Evolutionary conservation across 2,329 filamentous ascomycete species (phyloP).

Genomic region (Triangularia setosa): DNA sequence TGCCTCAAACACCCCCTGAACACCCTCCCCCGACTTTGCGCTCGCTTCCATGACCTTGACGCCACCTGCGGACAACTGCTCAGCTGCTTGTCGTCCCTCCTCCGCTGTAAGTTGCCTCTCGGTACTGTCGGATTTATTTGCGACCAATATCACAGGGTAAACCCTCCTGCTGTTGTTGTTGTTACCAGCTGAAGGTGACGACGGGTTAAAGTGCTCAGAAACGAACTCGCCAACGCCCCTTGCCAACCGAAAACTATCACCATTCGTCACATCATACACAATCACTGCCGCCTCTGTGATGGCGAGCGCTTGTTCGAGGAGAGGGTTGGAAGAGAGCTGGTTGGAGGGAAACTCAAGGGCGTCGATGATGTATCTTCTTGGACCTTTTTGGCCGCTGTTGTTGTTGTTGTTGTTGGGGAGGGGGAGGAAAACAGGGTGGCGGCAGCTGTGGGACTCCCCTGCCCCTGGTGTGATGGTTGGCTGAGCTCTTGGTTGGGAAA

Average conservation of each 20-base stretch:
- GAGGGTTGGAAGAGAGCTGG: constrained; percentile 31
- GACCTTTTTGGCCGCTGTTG: constrained; percentile 6
- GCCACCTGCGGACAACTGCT: background rate
- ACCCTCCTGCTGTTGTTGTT: constrained; percentile 13
- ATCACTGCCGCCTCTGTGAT: constrained; percentile 40
- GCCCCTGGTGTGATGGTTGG: background rate
- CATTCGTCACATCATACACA: constrained; percentile 33
- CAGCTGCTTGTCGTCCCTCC: constrained; percentile 27
- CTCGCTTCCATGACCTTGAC: constrained; percentile 34
- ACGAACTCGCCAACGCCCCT: constrained; percentile 28
- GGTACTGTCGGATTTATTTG: constrained; percentile 32
- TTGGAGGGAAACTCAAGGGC: constrained; percentile 36
- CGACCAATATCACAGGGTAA: constrained; percentile 35
- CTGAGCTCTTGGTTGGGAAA: background rate
- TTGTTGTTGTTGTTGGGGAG: background rate
- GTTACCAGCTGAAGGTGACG: background rate
- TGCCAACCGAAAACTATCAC: constrained; percentile 28
- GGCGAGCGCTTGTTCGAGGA: constrained; percentile 36
- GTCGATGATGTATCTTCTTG: constrained; percentile 32
- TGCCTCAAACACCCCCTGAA: constrained; percentile 33
- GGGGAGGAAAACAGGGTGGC: background rate
- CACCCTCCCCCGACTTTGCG: constrained; percentile 34
- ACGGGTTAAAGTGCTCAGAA: constrained; percentile 14
- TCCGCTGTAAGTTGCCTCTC: constrained; percentile 32
- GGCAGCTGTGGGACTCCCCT: background rate